Evolutionary conservation across 1,284 basidiomycete species (phyloP), one percentile per base, ranked within the genome.

Genomic region (Boletus mariae): DNA sequence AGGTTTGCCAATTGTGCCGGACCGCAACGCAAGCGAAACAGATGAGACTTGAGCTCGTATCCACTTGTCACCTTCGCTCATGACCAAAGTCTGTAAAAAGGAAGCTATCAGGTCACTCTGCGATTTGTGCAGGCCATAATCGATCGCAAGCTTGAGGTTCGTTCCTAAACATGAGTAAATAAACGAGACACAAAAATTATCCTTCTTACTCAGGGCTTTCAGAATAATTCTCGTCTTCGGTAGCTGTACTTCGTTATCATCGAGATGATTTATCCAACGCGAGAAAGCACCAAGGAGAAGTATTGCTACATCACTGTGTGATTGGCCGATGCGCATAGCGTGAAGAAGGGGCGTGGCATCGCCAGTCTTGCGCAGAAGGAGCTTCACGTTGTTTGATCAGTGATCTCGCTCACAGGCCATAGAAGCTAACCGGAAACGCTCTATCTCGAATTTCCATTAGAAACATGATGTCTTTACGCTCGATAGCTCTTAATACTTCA

Each of bases 11-110:
- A 75, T 75, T 12, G 78, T 78, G 2, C 85, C 85, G 5, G 79
- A 74, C 42, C 79, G 78, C 50, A 92, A 67, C 7, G 87, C 85
- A 46, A 81, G 74, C 0, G 79, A 76, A 46, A 89, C 74, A 54
- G 78, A 79, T 5, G 76, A 75, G 11, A 80, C 78, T 59, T 88
- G 82, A 0, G 77, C 73, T 48, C 71, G 71, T 38, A 92, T 79
- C 90, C 90, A 92, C 61, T 80, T 81, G 59, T 91, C 89, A 17
- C 90, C 90, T 72, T 92, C 89, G 57, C 87, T 90, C 90, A 92
- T 92, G 53, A 92, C 80, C 35, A 92, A 73, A 7, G 87, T 89
- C 69, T 92, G 90, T 61, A 92, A 70, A 66, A 91, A 92, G 1
- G 88, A 90, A 23, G 89, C 86, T 53, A 85, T 87, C 34, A 92